Evolutionary conservation across 1,284 basidiomycete genomes (phyloP).

Genomic region (Omphalotus olearius): DNA sequence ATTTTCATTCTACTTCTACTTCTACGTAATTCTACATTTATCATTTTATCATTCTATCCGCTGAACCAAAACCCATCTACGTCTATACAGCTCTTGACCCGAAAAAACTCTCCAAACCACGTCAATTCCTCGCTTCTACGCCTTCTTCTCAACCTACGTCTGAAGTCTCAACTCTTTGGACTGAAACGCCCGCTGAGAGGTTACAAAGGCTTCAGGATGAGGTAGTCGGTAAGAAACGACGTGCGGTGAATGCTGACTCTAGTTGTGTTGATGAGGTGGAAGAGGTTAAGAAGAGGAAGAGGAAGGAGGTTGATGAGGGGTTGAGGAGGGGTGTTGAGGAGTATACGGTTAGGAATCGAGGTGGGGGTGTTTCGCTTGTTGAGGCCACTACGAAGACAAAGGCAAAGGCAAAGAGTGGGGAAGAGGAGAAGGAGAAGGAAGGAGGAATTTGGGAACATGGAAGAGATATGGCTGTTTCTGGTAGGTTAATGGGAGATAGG

Average conservation of each 20-base stretch:
- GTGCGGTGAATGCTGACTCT: slow-evolving; percentile 48
- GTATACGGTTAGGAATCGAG: slow-evolving; percentile 71
- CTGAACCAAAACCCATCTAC: slow-evolving; percentile 29
- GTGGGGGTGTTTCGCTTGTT: slow-evolving; percentile 65
- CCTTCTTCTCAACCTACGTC: slow-evolving; percentile 39
- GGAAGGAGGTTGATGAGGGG: slow-evolving; percentile 59
- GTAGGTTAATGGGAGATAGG: slow-evolving; percentile 80
- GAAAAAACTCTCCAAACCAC: slow-evolving; percentile 58
- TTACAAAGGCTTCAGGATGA: slow-evolving; percentile 85
- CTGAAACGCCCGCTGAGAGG: slow-evolving; percentile 86
- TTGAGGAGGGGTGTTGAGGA: slow-evolving; percentile 70
- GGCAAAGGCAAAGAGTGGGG: slow-evolving; percentile 34
- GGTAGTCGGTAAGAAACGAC: slow-evolving; percentile 77
- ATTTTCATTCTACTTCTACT: neutral
- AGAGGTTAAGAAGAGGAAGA: slow-evolving; percentile 32
- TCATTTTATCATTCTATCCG: neutral
- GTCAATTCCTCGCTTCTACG: slow-evolving; percentile 68
- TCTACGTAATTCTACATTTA: no score
- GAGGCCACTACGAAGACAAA: slow-evolving; percentile 48
- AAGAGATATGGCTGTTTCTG: slow-evolving; percentile 82
- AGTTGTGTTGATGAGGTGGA: slow-evolving; percentile 29
- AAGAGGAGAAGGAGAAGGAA: slow-evolving; percentile 43
- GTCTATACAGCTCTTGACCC: slow-evolving; percentile 55
- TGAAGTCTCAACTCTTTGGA: slow-evolving; percentile 57
- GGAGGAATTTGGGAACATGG: slow-evolving; percentile 84